Evolutionary conservation across 2,329 filamentous ascomycete species (phyloP).

Genomic region (Aspergillus sp.): DNA sequence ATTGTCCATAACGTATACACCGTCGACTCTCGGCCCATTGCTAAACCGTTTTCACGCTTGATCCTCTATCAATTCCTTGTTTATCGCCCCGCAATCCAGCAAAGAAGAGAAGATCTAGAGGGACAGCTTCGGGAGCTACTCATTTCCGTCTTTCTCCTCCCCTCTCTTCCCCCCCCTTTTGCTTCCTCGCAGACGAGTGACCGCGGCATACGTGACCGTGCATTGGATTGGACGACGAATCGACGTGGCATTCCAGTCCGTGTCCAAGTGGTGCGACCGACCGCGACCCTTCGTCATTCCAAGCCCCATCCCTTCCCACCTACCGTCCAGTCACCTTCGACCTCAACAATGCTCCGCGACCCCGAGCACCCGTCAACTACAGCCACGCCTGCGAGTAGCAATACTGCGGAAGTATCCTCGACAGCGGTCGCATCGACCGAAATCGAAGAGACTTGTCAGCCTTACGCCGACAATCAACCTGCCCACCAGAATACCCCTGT

Average conservation of each 20-base stretch:
- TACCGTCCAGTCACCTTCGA: slow-evolving; percentile 18
- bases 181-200: slow-evolving; percentile 3
- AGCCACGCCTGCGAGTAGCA: slow-evolving; percentile 18
- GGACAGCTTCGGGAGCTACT: slow-evolving; percentile 7
- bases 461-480: slow-evolving; percentile 18
- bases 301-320: slow-evolving; percentile 19
- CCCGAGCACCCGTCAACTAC: slow-evolving; percentile 21
- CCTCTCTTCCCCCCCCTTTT: slow-evolving; percentile 7
- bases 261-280: slow-evolving; percentile 24
- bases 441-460: slow-evolving; percentile 14
- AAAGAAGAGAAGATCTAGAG: slow-evolving; percentile 1
- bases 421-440: slow-evolving; percentile 14
- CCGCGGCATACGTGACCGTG: slow-evolving; percentile 22
- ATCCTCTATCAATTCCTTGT: neutral
- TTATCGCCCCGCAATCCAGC: neutral
- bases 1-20: neutral
- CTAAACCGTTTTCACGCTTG: neutral
- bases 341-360: slow-evolving; percentile 22
- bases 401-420: slow-evolving; percentile 15
- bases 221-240: slow-evolving; percentile 22
- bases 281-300: slow-evolving; percentile 24
- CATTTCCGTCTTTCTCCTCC: slow-evolving; percentile 5
- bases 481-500: slow-evolving; percentile 18
- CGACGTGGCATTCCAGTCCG: slow-evolving; percentile 37
- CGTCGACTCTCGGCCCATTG: neutral